A percentile compares a stretch with the other conserved stretches of the same genome.
Evolutionary conservation across 2,329 filamentous ascomycete genomes (phyloP).

Genomic region (Stagonosporopsis tanaceti): DNA sequence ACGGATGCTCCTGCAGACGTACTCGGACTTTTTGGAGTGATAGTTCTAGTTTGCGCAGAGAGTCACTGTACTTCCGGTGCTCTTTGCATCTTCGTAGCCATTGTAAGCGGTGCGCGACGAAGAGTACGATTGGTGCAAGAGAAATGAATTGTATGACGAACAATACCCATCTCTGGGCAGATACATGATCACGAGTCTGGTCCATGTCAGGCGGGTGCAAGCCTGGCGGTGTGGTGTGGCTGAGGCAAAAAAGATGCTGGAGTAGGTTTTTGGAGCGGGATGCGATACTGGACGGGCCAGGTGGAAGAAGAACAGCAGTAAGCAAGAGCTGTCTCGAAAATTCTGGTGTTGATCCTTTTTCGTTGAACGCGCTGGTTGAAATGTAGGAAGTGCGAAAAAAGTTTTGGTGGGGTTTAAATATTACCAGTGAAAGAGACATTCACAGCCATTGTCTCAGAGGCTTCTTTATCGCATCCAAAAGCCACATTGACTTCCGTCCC

Average conservation of each 20-base stretch:
- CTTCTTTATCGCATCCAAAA: neutral
- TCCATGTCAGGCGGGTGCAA: neutral
- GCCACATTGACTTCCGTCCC: neutral
- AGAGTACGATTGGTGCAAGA: neutral
- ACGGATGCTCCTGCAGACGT: neutral
- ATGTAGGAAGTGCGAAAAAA: too few species aligned
- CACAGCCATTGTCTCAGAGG: neutral
- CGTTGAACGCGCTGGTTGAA: too few species aligned
- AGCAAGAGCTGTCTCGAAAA: too few species aligned
- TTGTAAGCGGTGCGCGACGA: neutral
- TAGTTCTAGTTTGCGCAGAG: neutral
- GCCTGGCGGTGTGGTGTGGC: neutral
- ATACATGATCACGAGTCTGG: neutral
- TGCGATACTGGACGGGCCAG: too few species aligned
- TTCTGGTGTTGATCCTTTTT: too few species aligned
- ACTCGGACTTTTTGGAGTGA: neutral
- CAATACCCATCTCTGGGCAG: neutral
- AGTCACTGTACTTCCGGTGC: neutral
- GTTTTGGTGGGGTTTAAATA: neutral
- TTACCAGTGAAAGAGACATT: neutral
- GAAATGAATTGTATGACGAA: neutral
- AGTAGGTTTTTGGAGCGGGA: too few species aligned
- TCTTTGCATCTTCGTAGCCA: conserved; percentile 3
- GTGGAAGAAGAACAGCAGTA: too few species aligned
- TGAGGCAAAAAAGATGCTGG: too few species aligned